Conservation (phyloP, 352 stramenopile species). For the Phytophthora constricta region DNA sequence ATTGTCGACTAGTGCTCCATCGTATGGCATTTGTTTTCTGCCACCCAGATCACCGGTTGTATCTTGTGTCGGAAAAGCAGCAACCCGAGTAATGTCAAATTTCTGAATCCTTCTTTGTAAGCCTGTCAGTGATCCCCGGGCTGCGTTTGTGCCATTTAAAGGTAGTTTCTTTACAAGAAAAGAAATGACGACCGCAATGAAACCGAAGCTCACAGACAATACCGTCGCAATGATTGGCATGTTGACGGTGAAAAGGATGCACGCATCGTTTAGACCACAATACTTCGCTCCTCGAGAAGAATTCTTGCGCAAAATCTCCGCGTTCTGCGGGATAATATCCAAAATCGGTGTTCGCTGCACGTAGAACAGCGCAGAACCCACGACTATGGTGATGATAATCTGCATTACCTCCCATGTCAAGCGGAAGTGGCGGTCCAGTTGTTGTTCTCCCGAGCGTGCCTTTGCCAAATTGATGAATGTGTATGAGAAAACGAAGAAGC, state of each 20-base stretch:
- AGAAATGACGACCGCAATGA: slow-evolving; percentile 12
- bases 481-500: slow-evolving; percentile 12
- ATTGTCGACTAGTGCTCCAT: background rate
- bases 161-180: slow-evolving; percentile 18
- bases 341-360: no score
- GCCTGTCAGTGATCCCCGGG: slow-evolving; percentile 2
- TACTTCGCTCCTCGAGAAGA: background rate
- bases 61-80: background rate
- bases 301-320: slow-evolving; percentile 4
- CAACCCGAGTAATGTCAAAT: background rate
- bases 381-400: no score
- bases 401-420: background rate
- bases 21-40: background rate
- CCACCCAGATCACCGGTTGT: background rate
- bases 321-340: slow-evolving; percentile 1
- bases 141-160: slow-evolving; percentile 1
- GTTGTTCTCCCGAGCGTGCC: slow-evolving; percentile 2
- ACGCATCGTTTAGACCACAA: background rate
- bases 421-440: slow-evolving; percentile 5
- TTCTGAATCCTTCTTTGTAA: slow-evolving; percentile 1
- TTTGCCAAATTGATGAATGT: slow-evolving; percentile 6
- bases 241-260: slow-evolving; percentile 18
- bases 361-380: no score
- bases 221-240: slow-evolving; percentile 15
- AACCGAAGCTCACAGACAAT: slow-evolving; percentile 7